Conservation (phyloP, 2,329 filamentous ascomycete species). For the Claviceps maximensis region DNA sequence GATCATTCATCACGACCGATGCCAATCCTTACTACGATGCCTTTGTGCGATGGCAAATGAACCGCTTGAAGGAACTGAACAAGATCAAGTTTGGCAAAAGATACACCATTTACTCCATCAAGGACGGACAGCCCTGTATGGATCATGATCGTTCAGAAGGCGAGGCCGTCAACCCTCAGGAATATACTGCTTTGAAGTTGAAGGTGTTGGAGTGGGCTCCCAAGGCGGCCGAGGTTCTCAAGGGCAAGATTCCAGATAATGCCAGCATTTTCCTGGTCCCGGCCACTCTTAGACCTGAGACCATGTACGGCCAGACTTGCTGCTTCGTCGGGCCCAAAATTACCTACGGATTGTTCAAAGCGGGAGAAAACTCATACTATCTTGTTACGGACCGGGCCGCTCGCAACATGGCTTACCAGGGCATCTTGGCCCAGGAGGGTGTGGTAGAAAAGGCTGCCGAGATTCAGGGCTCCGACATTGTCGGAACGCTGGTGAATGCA, state of each 20-base stretch:
- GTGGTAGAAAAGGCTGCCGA: slow-evolving; percentile 62
- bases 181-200: slow-evolving; percentile 87
- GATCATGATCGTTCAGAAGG: slow-evolving; percentile 34
- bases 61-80: slow-evolving; percentile 70
- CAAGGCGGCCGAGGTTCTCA: slow-evolving; percentile 55
- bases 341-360: slow-evolving; percentile 77
- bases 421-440: slow-evolving; percentile 66
- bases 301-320: slow-evolving; percentile 96
- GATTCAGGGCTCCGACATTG: slow-evolving; percentile 61
- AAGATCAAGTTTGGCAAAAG: slow-evolving; percentile 91
- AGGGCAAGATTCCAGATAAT: slow-evolving; percentile 64
- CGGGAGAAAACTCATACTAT: slow-evolving; percentile 65
- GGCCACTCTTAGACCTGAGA: slow-evolving; percentile 87
- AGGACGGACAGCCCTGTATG: slow-evolving; percentile 33
- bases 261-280: slow-evolving; percentile 81
- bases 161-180: slow-evolving; percentile 56
- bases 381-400: slow-evolving; percentile 75
- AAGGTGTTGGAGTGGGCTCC: slow-evolving; percentile 83
- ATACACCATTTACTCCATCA: slow-evolving; percentile 70
- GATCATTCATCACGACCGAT: slow-evolving; percentile 87
- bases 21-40: slow-evolving; percentile 94
- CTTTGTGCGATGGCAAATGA: slow-evolving; percentile 97
- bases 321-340: slow-evolving; percentile 91
- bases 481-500: slow-evolving; percentile 82
- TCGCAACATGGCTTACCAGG: slow-evolving; percentile 94